A percentile compares a stretch with the other conserved stretches of the same genome.
Evolutionary conservation across 495 filamentous ascomycete species (phyloP).

Genomic region (Hyaloscypha variabilis): DNA sequence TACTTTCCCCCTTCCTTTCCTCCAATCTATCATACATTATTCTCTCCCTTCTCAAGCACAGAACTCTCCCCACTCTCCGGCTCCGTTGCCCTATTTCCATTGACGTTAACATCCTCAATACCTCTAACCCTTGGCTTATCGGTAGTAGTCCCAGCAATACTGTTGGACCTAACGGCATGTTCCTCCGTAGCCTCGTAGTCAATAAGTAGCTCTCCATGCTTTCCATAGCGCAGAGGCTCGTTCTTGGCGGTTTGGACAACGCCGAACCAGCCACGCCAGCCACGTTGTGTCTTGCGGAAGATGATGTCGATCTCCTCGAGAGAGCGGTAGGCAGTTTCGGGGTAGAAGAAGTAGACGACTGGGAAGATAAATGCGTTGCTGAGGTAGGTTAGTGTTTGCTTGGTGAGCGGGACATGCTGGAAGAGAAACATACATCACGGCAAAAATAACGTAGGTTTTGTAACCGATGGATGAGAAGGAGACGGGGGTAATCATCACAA

Average conservation of each 20-base stretch:
- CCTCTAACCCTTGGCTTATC: neutral
- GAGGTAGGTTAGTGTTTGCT: neutral
- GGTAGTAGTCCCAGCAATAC: neutral
- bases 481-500: slow-evolving; percentile 74
- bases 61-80: neutral
- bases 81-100: neutral
- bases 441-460: slow-evolving; percentile 79
- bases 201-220: slow-evolving; percentile 68
- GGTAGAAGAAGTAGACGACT: slow-evolving; percentile 74
- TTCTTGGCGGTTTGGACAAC: slow-evolving; percentile 61
- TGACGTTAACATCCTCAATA: slow-evolving; percentile 5
- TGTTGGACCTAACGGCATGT: slow-evolving; percentile 18
- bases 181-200: slow-evolving; percentile 54
- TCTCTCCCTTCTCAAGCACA: neutral
- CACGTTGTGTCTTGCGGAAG: slow-evolving; percentile 62
- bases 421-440: slow-evolving; percentile 51
- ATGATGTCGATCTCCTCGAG: slow-evolving; percentile 78
- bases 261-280: slow-evolving; percentile 46
- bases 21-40: neutral
- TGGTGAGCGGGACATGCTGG: slow-evolving; percentile 25
- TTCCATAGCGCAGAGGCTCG: slow-evolving; percentile 70
- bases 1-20: neutral
- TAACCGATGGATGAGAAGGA: slow-evolving; percentile 69
- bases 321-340: slow-evolving; percentile 72
- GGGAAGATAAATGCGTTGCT: slow-evolving; percentile 70